phyloP scores from a whole-genome alignment of 768 basidiomycete species.

The Phylloporus scabripes region DNA sequence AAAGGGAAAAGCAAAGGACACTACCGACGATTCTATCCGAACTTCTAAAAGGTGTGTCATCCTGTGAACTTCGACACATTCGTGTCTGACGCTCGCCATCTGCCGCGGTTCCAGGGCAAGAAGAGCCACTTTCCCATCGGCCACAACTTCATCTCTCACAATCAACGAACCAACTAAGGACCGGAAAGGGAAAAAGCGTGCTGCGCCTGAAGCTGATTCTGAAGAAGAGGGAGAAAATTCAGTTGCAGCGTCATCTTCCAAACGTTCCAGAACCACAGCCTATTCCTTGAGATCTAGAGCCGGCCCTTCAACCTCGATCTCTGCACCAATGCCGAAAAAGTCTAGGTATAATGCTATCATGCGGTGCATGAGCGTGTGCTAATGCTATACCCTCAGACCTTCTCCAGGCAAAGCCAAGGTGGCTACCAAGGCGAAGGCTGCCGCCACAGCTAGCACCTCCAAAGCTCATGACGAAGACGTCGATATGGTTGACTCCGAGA shows the following conservation, averaged over 20 bases:
- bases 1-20: constrained; percentile 65
- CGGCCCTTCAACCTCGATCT: constrained; percentile 36
- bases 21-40: constrained; percentile 46
- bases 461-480: constrained; percentile 64
- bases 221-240: constrained; percentile 58
- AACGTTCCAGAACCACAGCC: constrained; percentile 56
- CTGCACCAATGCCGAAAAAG: constrained; percentile 70
- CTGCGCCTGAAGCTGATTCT: constrained; percentile 60
- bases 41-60: constrained; percentile 57
- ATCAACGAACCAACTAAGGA: constrained; percentile 77
- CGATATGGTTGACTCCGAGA: constrained; percentile 67
- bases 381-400: constrained; percentile 33
- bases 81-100: constrained; percentile 26
- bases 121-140: constrained; percentile 44
- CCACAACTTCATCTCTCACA: constrained; percentile 41
- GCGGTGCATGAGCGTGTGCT: constrained; percentile 8
- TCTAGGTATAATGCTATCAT: constrained; percentile 40
- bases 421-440: constrained; percentile 49
- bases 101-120: constrained; percentile 46
- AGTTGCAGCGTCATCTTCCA: constrained; percentile 44
- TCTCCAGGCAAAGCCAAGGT: constrained; percentile 55
- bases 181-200: constrained; percentile 90
- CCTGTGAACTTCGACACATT: constrained; percentile 26
- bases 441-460: constrained; percentile 59
- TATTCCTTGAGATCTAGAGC: constrained; percentile 66